Evolutionary conservation across 2,329 filamentous ascomycete genomes (phyloP).

Genomic region (Sphaerulina vaccinii): DNA sequence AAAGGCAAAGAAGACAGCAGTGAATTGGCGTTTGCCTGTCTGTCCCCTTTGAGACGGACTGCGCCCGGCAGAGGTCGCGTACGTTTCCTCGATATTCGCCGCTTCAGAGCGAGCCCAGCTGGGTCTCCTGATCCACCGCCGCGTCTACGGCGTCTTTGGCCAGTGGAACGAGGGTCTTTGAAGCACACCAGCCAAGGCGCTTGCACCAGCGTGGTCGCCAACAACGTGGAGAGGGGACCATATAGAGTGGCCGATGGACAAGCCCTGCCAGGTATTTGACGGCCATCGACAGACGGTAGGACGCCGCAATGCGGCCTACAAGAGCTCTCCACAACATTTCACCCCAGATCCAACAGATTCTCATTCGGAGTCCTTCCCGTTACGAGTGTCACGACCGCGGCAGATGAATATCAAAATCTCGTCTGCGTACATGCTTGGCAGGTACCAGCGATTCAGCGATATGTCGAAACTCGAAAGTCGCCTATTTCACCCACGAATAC

Average conservation of each 20-base stretch:
- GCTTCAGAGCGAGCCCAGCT: not conserved
- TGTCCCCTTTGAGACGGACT: not conserved
- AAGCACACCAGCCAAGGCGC: not conserved
- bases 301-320: no score
- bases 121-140: not conserved
- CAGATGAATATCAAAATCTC: no score
- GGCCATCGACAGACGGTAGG: not conserved
- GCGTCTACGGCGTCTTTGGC: not conserved
- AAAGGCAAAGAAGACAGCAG: not conserved
- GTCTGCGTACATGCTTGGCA: no score
- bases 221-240: constrained; percentile 1
- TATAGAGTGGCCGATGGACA: not conserved
- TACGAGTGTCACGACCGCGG: no score
- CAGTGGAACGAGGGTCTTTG: not conserved
- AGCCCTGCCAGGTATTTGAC: not conserved
- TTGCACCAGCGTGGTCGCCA: not conserved
- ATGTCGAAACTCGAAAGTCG: no score
- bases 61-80: not conserved
- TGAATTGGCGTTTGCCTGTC: not conserved
- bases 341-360: no score
- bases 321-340: no score
- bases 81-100: not conserved
- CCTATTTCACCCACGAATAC: no score
- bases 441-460: no score
- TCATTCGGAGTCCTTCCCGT: no score